phyloP scores from a whole-genome alignment of 2,329 filamentous ascomycete species.

The Colletotrichum gloeosporioides region DNA sequence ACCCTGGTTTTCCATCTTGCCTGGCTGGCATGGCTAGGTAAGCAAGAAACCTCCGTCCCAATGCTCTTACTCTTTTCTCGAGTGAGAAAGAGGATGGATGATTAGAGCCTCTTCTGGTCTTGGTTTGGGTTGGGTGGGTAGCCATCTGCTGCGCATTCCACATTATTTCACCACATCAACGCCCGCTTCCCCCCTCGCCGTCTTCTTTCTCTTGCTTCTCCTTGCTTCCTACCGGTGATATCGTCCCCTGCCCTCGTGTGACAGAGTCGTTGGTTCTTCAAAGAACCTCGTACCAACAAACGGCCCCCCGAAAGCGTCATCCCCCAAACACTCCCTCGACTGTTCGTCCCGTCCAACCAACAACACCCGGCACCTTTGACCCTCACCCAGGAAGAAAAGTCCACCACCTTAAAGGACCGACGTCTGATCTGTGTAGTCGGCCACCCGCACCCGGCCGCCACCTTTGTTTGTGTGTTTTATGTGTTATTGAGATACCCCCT shows the following conservation, averaged over 20 bases:
- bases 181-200: not conserved
- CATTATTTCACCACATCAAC: not conserved
- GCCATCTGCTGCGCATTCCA: not conserved
- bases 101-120: not conserved
- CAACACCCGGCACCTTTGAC: constrained; percentile 9
- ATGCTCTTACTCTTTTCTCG: not conserved
- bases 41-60: not conserved
- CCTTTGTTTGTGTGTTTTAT: constrained; percentile 1
- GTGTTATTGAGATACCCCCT: constrained; percentile 21
- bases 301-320: not conserved
- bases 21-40: not conserved
- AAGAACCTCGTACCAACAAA: constrained; percentile 4
- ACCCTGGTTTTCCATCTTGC: not conserved
- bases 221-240: not conserved
- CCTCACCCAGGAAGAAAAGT: not conserved
- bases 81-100: not conserved
- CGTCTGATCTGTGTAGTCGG: constrained; percentile 9
- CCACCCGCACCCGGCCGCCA: constrained; percentile 4
- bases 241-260: not conserved
- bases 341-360: constrained; percentile 12
- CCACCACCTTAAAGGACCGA: not conserved
- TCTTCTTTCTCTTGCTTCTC: not conserved
- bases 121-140: not conserved
- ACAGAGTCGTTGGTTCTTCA: not conserved
- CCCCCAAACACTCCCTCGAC: not conserved